phyloP scores from a whole-genome alignment of 2,329 filamentous ascomycete species.

The Stachybotrys chlorohalonatus region DNA sequence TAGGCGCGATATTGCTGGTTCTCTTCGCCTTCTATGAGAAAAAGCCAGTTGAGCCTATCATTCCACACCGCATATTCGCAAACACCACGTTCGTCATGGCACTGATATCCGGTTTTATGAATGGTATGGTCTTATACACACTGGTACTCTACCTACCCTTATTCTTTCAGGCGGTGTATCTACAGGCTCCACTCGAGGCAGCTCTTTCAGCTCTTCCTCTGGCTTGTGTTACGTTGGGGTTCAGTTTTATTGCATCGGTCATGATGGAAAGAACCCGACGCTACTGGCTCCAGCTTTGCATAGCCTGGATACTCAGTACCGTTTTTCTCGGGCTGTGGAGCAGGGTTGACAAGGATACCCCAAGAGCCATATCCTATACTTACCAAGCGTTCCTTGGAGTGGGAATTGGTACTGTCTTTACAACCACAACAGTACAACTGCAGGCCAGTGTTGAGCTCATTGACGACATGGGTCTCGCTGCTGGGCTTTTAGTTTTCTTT shows the following conservation, averaged over 20 bases:
- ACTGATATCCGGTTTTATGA: slow-evolving; percentile 15
- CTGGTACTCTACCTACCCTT: slow-evolving; percentile 20
- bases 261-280: neutral
- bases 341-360: neutral
- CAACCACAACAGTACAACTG: slow-evolving; percentile 2
- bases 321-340: slow-evolving; percentile 1
- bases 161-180: slow-evolving; percentile 20
- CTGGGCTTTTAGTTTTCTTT: slow-evolving; percentile 1
- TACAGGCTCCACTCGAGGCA: slow-evolving; percentile 15
- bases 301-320: slow-evolving; percentile 1
- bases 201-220: slow-evolving; percentile 17
- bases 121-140: slow-evolving; percentile 18
- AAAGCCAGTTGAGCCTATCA: slow-evolving; percentile 14
- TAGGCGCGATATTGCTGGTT: slow-evolving; percentile 16
- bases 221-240: neutral
- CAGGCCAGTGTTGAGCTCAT: slow-evolving; percentile 3
- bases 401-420: slow-evolving; percentile 14
- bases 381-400: slow-evolving; percentile 14
- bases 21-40: slow-evolving; percentile 19
- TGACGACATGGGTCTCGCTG: slow-evolving; percentile 3
- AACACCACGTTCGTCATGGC: slow-evolving; percentile 15
- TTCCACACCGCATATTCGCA: slow-evolving; percentile 20
- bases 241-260: slow-evolving; percentile 1
- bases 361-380: slow-evolving; percentile 6
- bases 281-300: neutral